phyloP scores from a whole-genome alignment of 1,139 yeast genomes.

The Hanseniaspora uvarum region DNA sequence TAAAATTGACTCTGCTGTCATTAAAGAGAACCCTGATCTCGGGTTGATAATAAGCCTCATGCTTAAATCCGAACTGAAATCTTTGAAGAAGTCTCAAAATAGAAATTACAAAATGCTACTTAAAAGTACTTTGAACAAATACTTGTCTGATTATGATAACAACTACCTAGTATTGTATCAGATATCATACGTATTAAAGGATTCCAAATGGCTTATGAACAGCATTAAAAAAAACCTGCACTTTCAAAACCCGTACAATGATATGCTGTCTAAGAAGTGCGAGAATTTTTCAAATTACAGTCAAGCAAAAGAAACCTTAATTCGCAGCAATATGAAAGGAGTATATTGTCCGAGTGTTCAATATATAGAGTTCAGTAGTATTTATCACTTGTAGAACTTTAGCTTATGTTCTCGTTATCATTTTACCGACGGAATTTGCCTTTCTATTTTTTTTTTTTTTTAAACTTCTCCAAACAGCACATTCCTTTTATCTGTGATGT shows the following conservation, averaged over 20 bases:
- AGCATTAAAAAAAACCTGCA: background rate
- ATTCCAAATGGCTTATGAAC: constrained; percentile 11
- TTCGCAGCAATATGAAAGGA: background rate
- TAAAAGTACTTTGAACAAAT: background rate
- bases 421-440: background rate
- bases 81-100: background rate
- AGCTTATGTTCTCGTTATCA: background rate
- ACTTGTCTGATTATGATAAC: background rate
- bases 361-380: background rate
- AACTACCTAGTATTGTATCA: constrained; percentile 8
- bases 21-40: background rate
- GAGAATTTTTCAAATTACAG: background rate
- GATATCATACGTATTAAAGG: background rate
- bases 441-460: background rate
- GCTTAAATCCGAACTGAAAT: background rate
- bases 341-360: background rate
- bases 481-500: too few species aligned
- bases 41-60: background rate
- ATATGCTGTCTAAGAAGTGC: background rate
- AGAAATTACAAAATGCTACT: background rate
- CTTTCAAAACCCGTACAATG: background rate
- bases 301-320: background rate
- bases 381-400: background rate
- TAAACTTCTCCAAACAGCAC: background rate
- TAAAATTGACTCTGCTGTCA: background rate